Evolutionary conservation across 1,284 basidiomycete species (phyloP), one percentile per base, ranked within the genome.

Genomic region (Malassezia japonica): DNA sequence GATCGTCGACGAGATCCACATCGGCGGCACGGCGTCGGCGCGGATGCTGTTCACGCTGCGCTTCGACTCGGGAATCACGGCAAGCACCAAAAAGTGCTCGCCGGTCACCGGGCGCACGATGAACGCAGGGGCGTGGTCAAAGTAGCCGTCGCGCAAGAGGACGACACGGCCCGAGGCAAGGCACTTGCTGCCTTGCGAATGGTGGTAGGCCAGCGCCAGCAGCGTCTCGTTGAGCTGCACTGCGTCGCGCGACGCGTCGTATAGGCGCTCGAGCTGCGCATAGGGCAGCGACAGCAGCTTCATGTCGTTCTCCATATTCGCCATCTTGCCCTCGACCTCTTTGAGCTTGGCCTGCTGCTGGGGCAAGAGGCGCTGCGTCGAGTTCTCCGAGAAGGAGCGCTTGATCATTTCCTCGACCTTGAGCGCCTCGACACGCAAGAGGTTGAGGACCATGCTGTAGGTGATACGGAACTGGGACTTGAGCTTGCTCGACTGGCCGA

Each of bases 401-500:
- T 98, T 98, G 74, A 99, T 98, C 94, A 99, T 98, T 74, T 98
- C 94, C 70, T 99, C 94, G 7, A 99, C 94, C 58, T 84, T 81
- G 29, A 99, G 78, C 2, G 94, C 90, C 71, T 99, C 94, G 7
- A 98, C 92, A 25, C 94, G 83, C 15, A 99, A 79, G 35, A 99
- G 76, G 71, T 99, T 99, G 54, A 99, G 77, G 56, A 99, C 96
- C 94, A 99, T 98, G 73, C 95, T 96, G 76, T 98, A 99, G 1
- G 94, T 99, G 58, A 99, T 78, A 43, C 94, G 80, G 79, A 99
- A 99, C 71, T 98, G 94, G 1, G 91, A 96, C 41, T 84, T 81
- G n/a, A 99, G 79, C 71, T 91, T 90, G 44, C 84, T 85, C 1
- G 94, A 87, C 45, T 78, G 82, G 13, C 94, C 94, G 15, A 95